Base-by-base conservation (phyloP, 2,329 filamentous ascomycete genomes). In the Aureobasidium sp. region DNA sequence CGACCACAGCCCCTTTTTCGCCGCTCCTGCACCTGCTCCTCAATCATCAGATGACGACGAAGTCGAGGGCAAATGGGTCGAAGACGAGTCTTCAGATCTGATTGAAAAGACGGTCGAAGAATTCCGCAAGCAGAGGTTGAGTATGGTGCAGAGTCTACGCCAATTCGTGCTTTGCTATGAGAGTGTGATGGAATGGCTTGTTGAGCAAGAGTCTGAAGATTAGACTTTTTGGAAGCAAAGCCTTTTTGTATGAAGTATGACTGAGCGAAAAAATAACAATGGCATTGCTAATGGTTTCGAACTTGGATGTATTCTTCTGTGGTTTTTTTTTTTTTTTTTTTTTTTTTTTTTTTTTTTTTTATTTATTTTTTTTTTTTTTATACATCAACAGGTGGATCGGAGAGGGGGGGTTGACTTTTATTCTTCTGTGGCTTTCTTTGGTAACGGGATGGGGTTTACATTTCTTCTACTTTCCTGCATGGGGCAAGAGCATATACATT, bases 91-190 rank as follows among this genome's bases (percentile, higher is more conserved):
- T 22, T 65, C 87, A 2, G 93, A 98, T 66, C 70, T 97, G 56
- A 83, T 98, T 42, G 84, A 88, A 57, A 84, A 83, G 66, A 93
- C 90, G 0, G 91, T 98, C 1, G 86, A 93, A 61, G 90, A 96
- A 62, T 95, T 98, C 68, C 78, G 93, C 54, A 75, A 79, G 44
- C 93, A 98, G 71, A 77, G 93, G 59, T 72, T 96, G 17, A 96
- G 90, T 69, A 98, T 97, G 90, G 91, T 98, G 38, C 93, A 97
- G 70, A 96, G 86, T 63, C 72, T 97, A 55, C 78, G 88, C 56
- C 93, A 98, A 68, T 97, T 86, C 71, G 91, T 96, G 45, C 80
- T 98, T 29, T 98, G 93, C 69, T 98, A 98, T 68, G 93, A 98
- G 73, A 94, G 88, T 35, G 79, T 97, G 6, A 73, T 94, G 52